These are phyloP conservation scores for Torulaspora indica DNA, from an alignment of 805 yeast genomes.

Conservation along the genomic window DNA sequence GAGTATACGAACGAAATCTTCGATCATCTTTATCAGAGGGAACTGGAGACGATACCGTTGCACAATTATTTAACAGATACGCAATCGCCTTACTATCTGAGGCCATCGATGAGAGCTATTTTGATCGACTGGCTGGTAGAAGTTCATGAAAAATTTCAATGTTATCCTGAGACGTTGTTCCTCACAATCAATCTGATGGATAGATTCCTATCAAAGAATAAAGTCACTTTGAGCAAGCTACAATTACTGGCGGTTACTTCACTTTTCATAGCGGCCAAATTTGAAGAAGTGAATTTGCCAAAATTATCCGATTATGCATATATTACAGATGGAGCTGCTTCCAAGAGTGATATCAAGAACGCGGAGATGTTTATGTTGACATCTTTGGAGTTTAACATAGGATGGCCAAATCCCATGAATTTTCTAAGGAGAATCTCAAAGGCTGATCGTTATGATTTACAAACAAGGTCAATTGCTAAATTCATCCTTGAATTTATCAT, in stretches of 20 bases:
- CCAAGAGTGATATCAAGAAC: slow-evolving; percentile 72
- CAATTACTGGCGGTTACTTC: slow-evolving; percentile 85
- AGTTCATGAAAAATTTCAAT: slow-evolving; percentile 76
- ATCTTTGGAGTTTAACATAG: slow-evolving; percentile 65
- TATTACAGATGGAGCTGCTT: slow-evolving; percentile 80
- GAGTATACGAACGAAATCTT: slow-evolving; percentile 88
- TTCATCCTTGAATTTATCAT: slow-evolving; percentile 73
- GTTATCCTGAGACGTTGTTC: slow-evolving; percentile 80
- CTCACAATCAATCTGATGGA: slow-evolving; percentile 84
- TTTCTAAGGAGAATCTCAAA: slow-evolving; percentile 82
- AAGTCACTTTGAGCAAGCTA: slow-evolving; percentile 69
- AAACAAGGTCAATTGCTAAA: slow-evolving; percentile 79
- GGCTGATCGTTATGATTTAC: slow-evolving; percentile 85
- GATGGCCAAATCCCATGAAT: slow-evolving; percentile 86
- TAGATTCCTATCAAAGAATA: slow-evolving; percentile 70
- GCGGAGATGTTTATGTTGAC: slow-evolving; percentile 79
- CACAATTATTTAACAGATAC: slow-evolving; percentile 51
- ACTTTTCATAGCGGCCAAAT: slow-evolving; percentile 84
- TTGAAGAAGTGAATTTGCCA: slow-evolving; percentile 88
- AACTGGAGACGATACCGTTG: slow-evolving; percentile 63
- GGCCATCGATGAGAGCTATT: slow-evolving; percentile 80
- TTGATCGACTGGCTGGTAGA: slow-evolving; percentile 93
- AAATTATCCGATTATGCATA: slow-evolving; percentile 80
- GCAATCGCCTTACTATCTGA: slow-evolving; percentile 57
- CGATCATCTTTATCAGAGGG: slow-evolving; percentile 64